These are phyloP conservation scores for Raffaelea albimanens DNA, from an alignment of 2,329 filamentous ascomycete genomes.

Conservation along the genomic window DNA sequence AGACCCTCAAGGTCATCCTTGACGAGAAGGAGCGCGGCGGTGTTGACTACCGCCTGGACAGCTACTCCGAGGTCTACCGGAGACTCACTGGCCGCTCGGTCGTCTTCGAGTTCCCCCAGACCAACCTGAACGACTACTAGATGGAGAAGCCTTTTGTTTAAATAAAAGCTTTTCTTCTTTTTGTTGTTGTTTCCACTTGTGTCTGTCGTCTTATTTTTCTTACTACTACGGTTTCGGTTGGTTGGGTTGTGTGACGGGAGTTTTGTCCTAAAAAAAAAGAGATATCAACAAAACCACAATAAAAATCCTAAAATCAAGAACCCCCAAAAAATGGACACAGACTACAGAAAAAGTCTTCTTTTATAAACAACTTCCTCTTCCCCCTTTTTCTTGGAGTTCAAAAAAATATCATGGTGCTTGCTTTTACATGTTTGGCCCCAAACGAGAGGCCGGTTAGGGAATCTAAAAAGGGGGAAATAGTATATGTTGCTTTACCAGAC, in stretches of 20 bases:
- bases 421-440: too few relatives aligned
- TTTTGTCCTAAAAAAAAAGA: conserved; percentile 3
- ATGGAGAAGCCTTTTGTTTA: conserved; percentile 1
- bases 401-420: too few relatives aligned
- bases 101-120: conserved; percentile 97
- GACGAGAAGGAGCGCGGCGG: conserved; percentile 99
- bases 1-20: conserved; percentile 96
- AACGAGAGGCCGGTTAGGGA: too few relatives aligned
- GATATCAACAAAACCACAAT: conserved; percentile 4
- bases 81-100: conserved; percentile 93
- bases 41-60: conserved; percentile 99
- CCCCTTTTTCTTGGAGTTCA: too few relatives aligned
- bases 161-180: too few relatives aligned
- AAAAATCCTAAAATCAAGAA: conserved; percentile 7
- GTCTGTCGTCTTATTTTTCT: conserved; percentile 2
- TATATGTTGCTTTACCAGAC: too few relatives aligned
- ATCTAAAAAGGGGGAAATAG: too few relatives aligned
- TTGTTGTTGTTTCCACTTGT: too few relatives aligned
- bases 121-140: conserved; percentile 67
- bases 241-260: not conserved
- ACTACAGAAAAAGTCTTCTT: too few relatives aligned
- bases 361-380: too few relatives aligned
- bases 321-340: not conserved
- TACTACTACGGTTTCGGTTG: too few relatives aligned
- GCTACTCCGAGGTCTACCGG: conserved; percentile 99